Percentiles rank a stretch among this genome's conserved stretches.
Conservation (phyloP, 192 early-diverging fungal species). For the Umbelopsis sp. region DNA sequence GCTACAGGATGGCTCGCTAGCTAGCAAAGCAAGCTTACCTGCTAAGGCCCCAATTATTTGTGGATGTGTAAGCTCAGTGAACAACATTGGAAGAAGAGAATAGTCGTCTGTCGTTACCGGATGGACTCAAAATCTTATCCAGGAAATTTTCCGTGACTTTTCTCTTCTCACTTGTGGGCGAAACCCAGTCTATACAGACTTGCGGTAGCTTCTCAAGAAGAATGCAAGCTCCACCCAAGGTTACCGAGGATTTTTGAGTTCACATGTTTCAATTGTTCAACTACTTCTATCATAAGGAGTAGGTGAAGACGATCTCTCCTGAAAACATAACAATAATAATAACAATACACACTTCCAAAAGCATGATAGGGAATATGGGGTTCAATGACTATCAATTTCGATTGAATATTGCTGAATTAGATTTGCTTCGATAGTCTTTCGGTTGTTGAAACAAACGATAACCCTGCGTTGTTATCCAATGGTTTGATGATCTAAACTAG, state of each 20-base stretch:
- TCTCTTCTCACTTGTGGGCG: not conserved
- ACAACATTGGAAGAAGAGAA: conserved; percentile 1
- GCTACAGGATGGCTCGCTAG: not conserved
- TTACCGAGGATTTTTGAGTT: not conserved
- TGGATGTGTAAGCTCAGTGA: conserved; percentile 10
- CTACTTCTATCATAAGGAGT: not conserved
- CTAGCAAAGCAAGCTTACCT: not conserved
- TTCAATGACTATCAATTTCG: too few relatives aligned
- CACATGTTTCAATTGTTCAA: not conserved
- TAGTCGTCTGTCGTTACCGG: not conserved
- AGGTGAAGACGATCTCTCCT: not conserved
- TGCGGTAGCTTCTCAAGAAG: too few relatives aligned
- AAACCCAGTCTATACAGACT: too few relatives aligned
- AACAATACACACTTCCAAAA: too few relatives aligned
- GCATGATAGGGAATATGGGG: too few relatives aligned
- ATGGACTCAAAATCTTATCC: not conserved
- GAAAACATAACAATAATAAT: not conserved
- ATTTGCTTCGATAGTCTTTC: not conserved
- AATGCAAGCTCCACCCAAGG: too few relatives aligned
- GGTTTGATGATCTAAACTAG: not conserved
- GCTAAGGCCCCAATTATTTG: conserved; percentile 1
- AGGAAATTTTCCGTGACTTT: not conserved
- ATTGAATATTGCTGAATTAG: not conserved
- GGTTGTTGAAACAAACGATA: too few relatives aligned
- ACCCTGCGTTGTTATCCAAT: not conserved